phyloP scores from a whole-genome alignment of 495 filamentous ascomycete species.

The Penicillium pulvis region DNA sequence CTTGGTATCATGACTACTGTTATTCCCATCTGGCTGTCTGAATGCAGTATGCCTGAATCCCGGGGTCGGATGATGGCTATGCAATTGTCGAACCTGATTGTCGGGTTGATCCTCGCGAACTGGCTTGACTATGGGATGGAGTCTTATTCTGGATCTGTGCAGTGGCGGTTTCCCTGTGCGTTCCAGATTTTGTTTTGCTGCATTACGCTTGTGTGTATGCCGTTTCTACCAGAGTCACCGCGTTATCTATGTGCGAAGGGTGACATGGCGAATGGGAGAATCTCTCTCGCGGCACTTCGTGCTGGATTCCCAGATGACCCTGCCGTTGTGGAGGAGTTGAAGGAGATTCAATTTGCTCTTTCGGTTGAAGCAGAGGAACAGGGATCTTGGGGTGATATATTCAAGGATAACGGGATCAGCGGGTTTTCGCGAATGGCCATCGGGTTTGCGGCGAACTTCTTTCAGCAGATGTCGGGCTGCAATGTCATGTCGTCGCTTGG shows the following conservation, averaged over 20 bases:
- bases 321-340: constrained; percentile 16
- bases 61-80: constrained; percentile 63
- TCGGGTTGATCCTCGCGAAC: constrained; percentile 21
- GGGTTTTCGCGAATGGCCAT: constrained; percentile 20
- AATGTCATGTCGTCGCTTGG: constrained; percentile 26
- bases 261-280: constrained; percentile 55
- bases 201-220: constrained; percentile 37
- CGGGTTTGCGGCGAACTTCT: constrained; percentile 21
- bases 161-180: constrained; percentile 61
- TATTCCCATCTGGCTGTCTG: constrained; percentile 69
- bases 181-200: constrained; percentile 58
- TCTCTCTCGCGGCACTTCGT: constrained; percentile 48
- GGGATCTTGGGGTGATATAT: constrained; percentile 21
- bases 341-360: constrained; percentile 23
- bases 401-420: constrained; percentile 24
- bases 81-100: constrained; percentile 23
- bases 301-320: constrained; percentile 13
- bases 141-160: constrained; percentile 13
- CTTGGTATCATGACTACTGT: constrained; percentile 66
- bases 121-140: constrained; percentile 29
- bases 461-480: constrained; percentile 21
- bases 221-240: constrained; percentile 29
- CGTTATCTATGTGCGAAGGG: constrained; percentile 46
- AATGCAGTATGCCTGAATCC: constrained; percentile 63
- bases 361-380: constrained; percentile 21